Conservation (phyloP, 2,329 filamentous ascomycete genomes). For the Xylaria sp. region DNA sequence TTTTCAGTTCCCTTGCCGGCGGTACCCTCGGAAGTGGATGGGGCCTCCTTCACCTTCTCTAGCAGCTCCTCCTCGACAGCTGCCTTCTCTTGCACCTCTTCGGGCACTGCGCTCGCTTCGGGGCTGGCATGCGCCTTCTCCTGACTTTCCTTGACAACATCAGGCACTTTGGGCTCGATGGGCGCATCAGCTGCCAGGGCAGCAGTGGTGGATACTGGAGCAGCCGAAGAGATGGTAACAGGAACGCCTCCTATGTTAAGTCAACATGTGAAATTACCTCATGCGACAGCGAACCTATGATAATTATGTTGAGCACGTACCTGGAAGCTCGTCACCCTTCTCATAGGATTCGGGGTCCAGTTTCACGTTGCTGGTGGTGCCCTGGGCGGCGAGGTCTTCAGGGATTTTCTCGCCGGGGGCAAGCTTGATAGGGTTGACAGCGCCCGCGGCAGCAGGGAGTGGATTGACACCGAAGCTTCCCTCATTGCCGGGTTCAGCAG, state of each 20-base stretch:
- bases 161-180: constrained; percentile 62
- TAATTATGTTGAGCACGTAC: constrained; percentile 42
- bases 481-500: constrained; percentile 54
- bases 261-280: constrained; percentile 18
- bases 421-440: constrained; percentile 82
- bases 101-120: constrained; percentile 73
- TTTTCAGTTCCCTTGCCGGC: constrained; percentile 64
- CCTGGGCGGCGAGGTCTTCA: constrained; percentile 72
- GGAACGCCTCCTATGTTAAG: constrained; percentile 40
- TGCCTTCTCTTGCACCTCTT: constrained; percentile 76
- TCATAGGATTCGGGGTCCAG: constrained; percentile 89
- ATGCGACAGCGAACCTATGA: constrained; percentile 2
- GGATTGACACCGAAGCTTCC: constrained; percentile 65
- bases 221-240: constrained; percentile 48
- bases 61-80: constrained; percentile 76
- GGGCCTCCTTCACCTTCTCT: constrained; percentile 70
- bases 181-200: constrained; percentile 56
- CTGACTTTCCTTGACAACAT: constrained; percentile 77
- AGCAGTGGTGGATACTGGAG: constrained; percentile 56
- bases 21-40: constrained; percentile 66
- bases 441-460: constrained; percentile 69
- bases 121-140: constrained; percentile 69
- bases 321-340: constrained; percentile 73
- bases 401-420: constrained; percentile 85
- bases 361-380: constrained; percentile 75